Evolutionary conservation across 2,329 filamentous ascomycete species (phyloP).

Genomic region (Sporothrix globosa): DNA sequence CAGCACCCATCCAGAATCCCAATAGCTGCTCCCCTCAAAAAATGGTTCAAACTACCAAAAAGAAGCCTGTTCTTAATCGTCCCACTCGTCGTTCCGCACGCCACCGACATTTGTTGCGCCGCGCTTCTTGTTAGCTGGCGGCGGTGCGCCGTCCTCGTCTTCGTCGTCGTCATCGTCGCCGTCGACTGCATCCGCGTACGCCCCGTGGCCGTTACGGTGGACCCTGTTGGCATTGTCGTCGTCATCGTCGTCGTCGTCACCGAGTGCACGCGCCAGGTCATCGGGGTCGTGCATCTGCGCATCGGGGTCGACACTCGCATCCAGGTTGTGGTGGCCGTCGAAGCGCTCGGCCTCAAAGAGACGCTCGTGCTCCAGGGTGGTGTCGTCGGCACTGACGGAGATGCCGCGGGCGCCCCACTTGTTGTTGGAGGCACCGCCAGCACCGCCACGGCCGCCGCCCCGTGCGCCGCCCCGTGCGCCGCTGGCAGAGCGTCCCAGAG

Average conservation of each 20-base stretch:
- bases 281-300: conserved; percentile 69
- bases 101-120: conserved; percentile 26
- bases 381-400: conserved; percentile 68
- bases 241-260: conserved; percentile 54
- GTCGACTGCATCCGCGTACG: conserved; percentile 6
- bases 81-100: conserved; percentile 39
- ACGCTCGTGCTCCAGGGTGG: conserved; percentile 52
- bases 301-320: conserved; percentile 59
- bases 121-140: conserved; percentile 26
- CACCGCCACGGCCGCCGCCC: conserved; percentile 64
- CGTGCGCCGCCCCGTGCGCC: conserved; percentile 44
- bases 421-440: conserved; percentile 50
- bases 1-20: background rate
- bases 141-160: conserved; percentile 52
- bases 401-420: conserved; percentile 67
- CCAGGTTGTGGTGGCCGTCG: conserved; percentile 50
- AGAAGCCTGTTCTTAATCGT: conserved; percentile 29
- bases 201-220: conserved; percentile 42
- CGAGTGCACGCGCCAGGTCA: conserved; percentile 63
- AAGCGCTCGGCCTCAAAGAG: conserved; percentile 39
- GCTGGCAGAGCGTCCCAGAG: conserved; percentile 46
- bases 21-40: background rate
- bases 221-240: conserved; percentile 50
- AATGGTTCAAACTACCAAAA: background rate
- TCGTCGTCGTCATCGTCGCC: conserved; percentile 60